Evolutionary conservation across 2,329 filamentous ascomycete species (phyloP).

Genomic region (Xylariales sp.): DNA sequence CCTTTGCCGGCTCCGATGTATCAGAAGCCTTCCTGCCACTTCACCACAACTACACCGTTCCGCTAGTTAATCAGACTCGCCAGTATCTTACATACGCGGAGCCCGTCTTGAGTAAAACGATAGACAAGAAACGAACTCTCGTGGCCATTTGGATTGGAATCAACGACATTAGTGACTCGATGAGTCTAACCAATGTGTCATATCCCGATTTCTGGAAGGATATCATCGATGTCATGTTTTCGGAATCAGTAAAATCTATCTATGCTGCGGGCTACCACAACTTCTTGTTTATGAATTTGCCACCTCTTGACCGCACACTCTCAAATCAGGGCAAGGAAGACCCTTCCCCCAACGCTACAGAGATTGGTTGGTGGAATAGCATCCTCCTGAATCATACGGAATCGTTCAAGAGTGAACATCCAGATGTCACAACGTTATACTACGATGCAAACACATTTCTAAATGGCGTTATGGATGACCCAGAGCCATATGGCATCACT

Average conservation of each 20-base stretch:
- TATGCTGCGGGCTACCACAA: constrained; percentile 45
- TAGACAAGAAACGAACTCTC: constrained; percentile 23
- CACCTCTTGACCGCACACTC: constrained; percentile 42
- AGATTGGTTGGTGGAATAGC: constrained; percentile 39
- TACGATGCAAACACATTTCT: constrained; percentile 28
- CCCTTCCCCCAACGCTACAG: constrained; percentile 38
- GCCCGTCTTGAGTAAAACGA: constrained; percentile 26
- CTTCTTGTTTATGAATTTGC: constrained; percentile 47
- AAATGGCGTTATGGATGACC: constrained; percentile 22
- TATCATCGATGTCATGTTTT: constrained; percentile 35
- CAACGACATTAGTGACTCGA: constrained; percentile 51
- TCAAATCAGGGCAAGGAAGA: constrained; percentile 25
- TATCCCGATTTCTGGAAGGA: constrained; percentile 40
- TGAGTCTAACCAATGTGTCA: constrained; percentile 25
- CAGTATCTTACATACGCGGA: constrained; percentile 41
- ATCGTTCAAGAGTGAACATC: constrained; percentile 23
- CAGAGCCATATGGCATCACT: constrained; percentile 18
- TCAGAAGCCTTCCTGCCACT: constrained; percentile 37
- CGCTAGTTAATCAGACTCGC: constrained; percentile 41
- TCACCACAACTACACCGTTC: constrained; percentile 45
- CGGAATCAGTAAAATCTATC: constrained; percentile 31
- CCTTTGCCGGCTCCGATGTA: constrained; percentile 47
- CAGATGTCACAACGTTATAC: constrained; percentile 15
- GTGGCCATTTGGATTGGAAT: constrained; percentile 51
- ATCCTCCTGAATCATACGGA: constrained; percentile 28